Evolutionary conservation across 306 rosid genomes (phyloP).

Genomic region (Quercus engelmannii): DNA sequence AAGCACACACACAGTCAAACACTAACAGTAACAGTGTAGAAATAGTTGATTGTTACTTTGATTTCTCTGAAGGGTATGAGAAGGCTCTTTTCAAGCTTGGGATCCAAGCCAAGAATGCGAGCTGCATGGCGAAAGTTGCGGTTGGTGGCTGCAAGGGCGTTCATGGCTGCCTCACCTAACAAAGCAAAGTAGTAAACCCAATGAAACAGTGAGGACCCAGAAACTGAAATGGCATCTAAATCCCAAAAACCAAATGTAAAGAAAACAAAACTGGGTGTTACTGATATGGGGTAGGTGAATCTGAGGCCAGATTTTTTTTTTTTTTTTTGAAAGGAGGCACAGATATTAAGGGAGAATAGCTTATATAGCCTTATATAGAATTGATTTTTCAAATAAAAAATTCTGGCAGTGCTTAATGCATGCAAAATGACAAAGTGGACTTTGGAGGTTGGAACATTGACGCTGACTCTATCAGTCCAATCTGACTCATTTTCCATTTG

Average conservation of each 20-base stretch:
- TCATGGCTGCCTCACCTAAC: constrained; percentile 35
- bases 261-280: neutral
- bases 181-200: neutral
- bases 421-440: neutral
- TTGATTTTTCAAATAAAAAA: no score
- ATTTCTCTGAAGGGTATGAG: constrained; percentile 69
- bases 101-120: constrained; percentile 67
- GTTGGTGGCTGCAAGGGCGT: constrained; percentile 71
- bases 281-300: neutral
- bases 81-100: constrained; percentile 71
- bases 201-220: constrained; percentile 7
- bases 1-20: neutral
- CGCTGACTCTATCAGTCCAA: neutral
- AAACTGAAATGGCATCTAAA: neutral
- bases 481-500: neutral
- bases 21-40: neutral
- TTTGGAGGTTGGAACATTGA: neutral
- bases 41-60: constrained; percentile 31
- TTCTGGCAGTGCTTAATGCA: neutral
- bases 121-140: constrained; percentile 65
- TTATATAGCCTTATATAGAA: no score
- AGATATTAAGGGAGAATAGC: no score
- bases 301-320: neutral
- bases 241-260: neutral
- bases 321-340: no score